Base-by-base conservation (phyloP, 768 basidiomycete genomes). In the Leccinum subtestaceum region DNA sequence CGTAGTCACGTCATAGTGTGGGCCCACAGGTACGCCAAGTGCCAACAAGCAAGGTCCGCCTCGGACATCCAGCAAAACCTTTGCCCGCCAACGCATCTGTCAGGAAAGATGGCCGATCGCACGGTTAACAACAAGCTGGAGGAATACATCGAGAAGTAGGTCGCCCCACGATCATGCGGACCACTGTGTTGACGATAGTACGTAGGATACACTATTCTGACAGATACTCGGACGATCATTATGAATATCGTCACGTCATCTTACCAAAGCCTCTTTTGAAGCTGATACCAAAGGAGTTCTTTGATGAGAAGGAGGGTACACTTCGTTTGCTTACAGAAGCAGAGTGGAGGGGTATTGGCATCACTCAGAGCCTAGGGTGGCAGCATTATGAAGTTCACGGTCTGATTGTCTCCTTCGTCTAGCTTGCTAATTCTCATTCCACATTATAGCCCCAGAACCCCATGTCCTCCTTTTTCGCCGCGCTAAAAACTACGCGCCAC, bases 311-410 rank as follows among this genome's bases (percentile, higher is more conserved):
- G 62, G 80, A 84, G 45, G 91, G 92, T 5, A 84, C 88, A 4
- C 80, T 98, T 55, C 84, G 95, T 4, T 83, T 98, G 45, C 77
- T 98, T 57, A 72, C 83, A 3, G 96, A 99, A 70, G 75, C 81
- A 46, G 97, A 99, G 74, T 99, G 96, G 96, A 83, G 96, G 71
- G 91, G 91, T 0, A 93, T 99, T 57, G 96, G 96, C 9, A 96
- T 98, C 62, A 91, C 89, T 45, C 96, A 99, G 76, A 95, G 92
- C 73, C 78, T 96, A 23, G 95, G 95, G 4, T 98, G 95, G 95
- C 91, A 93, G 69, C 95, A 97, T 67, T 98, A 95, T 67, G 95
- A 95, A 78, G 91, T 95, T n/a, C 95, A 98, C 68, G 91, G 94
- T 89, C 62, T 62, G 81, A 62, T 21, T 38, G 10, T n/a, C 17